Conservation (phyloP, 78 protist genomes). For the Dictyostelium citrinum region DNA sequence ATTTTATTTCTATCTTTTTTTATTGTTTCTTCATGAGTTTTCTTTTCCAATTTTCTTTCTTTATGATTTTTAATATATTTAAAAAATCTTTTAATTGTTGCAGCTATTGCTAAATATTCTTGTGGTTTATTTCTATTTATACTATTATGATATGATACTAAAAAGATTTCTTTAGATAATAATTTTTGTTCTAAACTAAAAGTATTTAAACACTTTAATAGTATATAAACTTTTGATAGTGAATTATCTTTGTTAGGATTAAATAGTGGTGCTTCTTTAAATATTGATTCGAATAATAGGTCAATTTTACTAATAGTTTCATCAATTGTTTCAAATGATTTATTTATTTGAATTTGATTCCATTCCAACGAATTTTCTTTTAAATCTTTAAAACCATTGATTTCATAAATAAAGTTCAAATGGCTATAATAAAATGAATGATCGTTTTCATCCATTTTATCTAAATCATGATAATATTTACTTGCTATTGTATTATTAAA, state of each 20-base stretch:
- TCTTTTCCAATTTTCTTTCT: not conserved
- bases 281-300: not conserved
- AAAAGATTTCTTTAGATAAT: not conserved
- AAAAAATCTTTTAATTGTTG: not conserved
- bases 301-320: not conserved
- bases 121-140: not conserved
- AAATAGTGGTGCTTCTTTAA: not conserved
- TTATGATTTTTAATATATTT: not conserved
- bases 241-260: not conserved
- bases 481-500: not conserved
- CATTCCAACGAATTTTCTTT: not conserved
- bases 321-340: not conserved
- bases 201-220: not conserved
- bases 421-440: not conserved
- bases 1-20: not conserved
- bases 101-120: not conserved
- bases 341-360: not conserved
- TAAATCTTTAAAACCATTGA: not conserved
- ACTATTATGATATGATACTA: not conserved
- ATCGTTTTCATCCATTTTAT: not conserved
- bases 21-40: not conserved
- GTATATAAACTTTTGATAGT: not conserved
- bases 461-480: not conserved
- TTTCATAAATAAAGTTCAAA: not conserved
- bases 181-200: constrained; percentile 6